Evolutionary conservation across 2,329 filamentous ascomycete species (phyloP), one percentile per base, ranked within the genome.

Genomic region (Aspergillus tubingensis): DNA sequence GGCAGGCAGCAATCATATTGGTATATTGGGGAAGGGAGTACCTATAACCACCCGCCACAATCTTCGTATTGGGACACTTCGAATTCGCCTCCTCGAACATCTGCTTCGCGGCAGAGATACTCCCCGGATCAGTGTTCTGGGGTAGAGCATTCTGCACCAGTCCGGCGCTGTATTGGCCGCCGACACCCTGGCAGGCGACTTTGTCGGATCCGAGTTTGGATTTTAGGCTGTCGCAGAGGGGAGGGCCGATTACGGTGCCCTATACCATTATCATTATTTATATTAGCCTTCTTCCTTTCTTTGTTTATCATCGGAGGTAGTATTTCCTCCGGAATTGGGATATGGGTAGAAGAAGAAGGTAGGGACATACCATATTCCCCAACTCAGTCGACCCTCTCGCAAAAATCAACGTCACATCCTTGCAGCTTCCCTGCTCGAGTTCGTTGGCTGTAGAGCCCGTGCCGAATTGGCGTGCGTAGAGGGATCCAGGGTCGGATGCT

Each of bases 41-140:
- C 77, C 77, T 79, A 56, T 74, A 74, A 7, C 80, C 81, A 47
- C 77, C 80, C 2, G 79, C 76, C 0, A 81, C 70, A 25, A 82
- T 74, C 43, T 74, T 70, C 0, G 80, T 72, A 19, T 76, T 67
- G 8, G 80, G 80, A 57, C 81, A 83, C 63, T 80, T 80, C 8
- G 67, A 67, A 66, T 72, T 63, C 13, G 81, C 80, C 21, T 76
- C 57, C 3, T 72, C 66, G 66, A 82, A 78, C 36, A 80, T 74
- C 4, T 71, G 67, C 23, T 73, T 74, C 36, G 77, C 79, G 57
- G 79, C 79, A 1, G 70, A 57, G 59, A 83, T 81, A 32, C 64
- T 63, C 2, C 54, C 59, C 2, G 63, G 63, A 38, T 71, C 70
- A 1, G 79, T 80, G 41, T 79, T 78, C 1, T 68, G 62, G 3